Evolutionary conservation across 371 early-diverging fungal genomes (phyloP), one percentile per base, ranked within the genome.

Genomic region (Mucor sp.): DNA sequence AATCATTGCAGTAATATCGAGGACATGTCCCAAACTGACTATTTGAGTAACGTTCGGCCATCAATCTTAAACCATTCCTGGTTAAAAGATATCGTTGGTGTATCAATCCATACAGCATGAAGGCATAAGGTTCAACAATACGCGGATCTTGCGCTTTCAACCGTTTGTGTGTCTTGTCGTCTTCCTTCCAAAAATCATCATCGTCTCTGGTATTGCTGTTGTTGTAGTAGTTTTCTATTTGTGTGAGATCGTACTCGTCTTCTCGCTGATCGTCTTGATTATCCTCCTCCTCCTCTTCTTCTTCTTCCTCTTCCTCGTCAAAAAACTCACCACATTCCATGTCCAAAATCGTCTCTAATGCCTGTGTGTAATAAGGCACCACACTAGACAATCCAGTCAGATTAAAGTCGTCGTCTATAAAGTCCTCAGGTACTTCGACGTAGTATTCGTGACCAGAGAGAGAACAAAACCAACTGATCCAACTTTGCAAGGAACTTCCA

Each of bases 391-490:
- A 79, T 11, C 97, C 97, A 21, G 93, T 91, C 43, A 97, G 77
- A 79, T 99, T 97, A 74, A 99, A 99, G 59, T 93, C 90, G 80
- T 99, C 99, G 56, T 90, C 89, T 58, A 95, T 94, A 71, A 92
- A 96, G 25, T 94, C 93, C 62, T 92, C 92, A 59, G 94, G 93
- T 6, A 96, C 90, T 72, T 93, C 93, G 53, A 90, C 87, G 78
- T 92, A 94, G 71, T 88, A 92, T 71, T 94, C 94, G 66, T 93
- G 88, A 33, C 95, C 96, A 28, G 87, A 77, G 43, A 94, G 84
- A 7, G 90, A 87, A 68, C 92, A 92, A 76, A 94, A 97, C 95
- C 96, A 95, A 32, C 90, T 84, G 37, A 96, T 90, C 97, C 97
- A 97, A 43, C 68, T 73, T 39, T 81, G 75, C 11, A 71, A 48